These are phyloP conservation scores for Crithidia brevicula DNA, from an alignment of 208 protist genomes.

Conservation along the genomic window DNA sequence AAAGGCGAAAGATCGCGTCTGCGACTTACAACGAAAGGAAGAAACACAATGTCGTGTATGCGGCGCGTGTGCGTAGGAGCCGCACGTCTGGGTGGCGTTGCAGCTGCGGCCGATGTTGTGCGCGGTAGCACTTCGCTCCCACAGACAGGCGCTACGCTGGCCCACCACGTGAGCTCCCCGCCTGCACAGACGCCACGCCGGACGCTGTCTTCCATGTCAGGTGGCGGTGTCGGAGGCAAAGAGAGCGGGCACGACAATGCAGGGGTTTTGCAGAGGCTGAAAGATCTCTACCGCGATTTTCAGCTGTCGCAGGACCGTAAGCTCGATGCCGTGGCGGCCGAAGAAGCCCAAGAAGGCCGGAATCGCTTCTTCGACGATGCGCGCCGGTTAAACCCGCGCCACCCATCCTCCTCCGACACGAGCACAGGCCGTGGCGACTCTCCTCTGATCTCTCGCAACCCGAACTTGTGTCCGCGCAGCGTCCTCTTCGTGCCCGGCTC, in stretches of 20 bases:
- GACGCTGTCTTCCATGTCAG: not conserved
- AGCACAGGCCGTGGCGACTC: not conserved
- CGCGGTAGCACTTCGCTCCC: not conserved
- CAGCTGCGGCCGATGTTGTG: not conserved
- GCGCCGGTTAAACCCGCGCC: not conserved
- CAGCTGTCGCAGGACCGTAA: slow-evolving; percentile 52
- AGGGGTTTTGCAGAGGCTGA: slow-evolving; percentile 33
- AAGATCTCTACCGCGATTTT: slow-evolving; percentile 45
- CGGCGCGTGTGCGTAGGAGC: not conserved
- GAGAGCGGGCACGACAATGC: not conserved
- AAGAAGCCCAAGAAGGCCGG: slow-evolving; percentile 19
- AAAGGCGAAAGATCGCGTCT: too few relatives aligned
- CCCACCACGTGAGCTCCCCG: not conserved
- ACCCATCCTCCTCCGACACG: not conserved
- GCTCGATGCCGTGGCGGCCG: slow-evolving; percentile 35
- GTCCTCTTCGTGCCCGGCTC: slow-evolving; percentile 75
- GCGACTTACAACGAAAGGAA: too few relatives aligned
- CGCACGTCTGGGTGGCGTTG: not conserved
- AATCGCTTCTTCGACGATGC: slow-evolving; percentile 6
- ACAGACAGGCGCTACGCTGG: not conserved
- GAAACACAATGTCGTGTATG: not conserved
- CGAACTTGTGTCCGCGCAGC: slow-evolving; percentile 67
- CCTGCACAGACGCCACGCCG: not conserved
- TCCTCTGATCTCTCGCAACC: slow-evolving; percentile 51
- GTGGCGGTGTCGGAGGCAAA: not conserved